Evolutionary conservation across 225 moss, liverwort and hornwort species (phyloP), one percentile per base, ranked within the genome.

Genomic region (Lunularia cruciata): DNA sequence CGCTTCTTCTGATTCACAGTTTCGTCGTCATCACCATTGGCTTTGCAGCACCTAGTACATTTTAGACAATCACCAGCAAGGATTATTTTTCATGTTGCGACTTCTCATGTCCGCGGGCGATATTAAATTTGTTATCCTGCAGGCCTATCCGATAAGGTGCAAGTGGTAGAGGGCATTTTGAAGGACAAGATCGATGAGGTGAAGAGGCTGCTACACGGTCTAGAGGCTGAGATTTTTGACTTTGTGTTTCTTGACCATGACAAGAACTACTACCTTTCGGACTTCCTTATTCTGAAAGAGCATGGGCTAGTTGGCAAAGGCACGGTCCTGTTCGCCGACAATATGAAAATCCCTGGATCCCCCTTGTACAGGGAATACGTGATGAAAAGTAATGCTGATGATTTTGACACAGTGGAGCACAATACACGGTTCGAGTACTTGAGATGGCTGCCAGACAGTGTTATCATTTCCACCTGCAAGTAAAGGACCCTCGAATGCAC

Each of bases 161-260:
- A 45, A 37, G 60, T 82, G 16, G 68, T 81, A 11, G 18, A 76
- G 5, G 80, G 76, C 6, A 37, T 76, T 7, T 33, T 81, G 20
- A 68, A 25, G 3, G 58, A 61, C 15, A 68, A 69, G 36, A 23
- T 81, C 14, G 65, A 74, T 2, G 74, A 77, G 61, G 35, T 82
- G 8, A 70, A 71, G n/a, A 37, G 47, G 39, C 19, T 74, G 26
- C 57, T 82, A 13, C 47, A 70, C 18, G 58, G 43, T 5, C 48
- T 65, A 27, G 39, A 55, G 6, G 73, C 63, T 15, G 57, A 38
- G 34, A 11, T 23, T n/a, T 82, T 82, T 43, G 78, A 75, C 31
- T 78, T 82, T 28, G 67, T 78, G n/a, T 82, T 82, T 66, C 75
- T 75, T 33, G 78, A 82, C 18, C 75, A 78, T 39, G 51, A 74